These are phyloP conservation scores for Podila epicladia DNA, from an alignment of 192 early-diverging fungal species.

Conservation along the genomic window DNA sequence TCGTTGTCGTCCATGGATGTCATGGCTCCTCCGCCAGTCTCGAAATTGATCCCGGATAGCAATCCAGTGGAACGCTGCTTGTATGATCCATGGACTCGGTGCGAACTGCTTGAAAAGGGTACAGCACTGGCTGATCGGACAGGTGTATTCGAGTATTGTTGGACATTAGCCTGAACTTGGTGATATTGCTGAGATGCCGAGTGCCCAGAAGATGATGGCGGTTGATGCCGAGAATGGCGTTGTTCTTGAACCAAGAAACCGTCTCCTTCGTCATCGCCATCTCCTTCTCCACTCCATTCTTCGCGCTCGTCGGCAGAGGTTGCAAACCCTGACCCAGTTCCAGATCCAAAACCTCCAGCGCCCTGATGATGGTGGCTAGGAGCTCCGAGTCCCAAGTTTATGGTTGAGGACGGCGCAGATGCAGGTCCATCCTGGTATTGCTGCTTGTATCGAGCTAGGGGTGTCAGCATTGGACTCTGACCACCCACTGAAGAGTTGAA, in stretches of 20 bases:
- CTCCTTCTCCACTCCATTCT: slow-evolving; percentile 47
- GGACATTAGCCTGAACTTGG: slow-evolving; percentile 18
- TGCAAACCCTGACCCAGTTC: slow-evolving; percentile 19
- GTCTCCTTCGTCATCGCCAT: slow-evolving; percentile 43
- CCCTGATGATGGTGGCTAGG: neutral
- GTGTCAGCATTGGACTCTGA: slow-evolving; percentile 36
- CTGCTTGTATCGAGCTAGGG: slow-evolving; percentile 35
- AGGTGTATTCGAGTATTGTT: slow-evolving; percentile 26
- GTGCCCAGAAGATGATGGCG: neutral
- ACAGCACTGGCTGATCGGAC: slow-evolving; percentile 33
- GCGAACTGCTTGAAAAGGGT: slow-evolving; percentile 22
- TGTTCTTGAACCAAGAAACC: slow-evolving; percentile 17
- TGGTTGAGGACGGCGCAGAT: slow-evolving; percentile 29
- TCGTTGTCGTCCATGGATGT: slow-evolving; percentile 38
- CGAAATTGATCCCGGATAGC: slow-evolving; percentile 41
- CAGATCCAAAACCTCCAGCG: slow-evolving; percentile 12
- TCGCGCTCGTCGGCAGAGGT: slow-evolving; percentile 46
- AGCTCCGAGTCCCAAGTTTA: slow-evolving; percentile 14
- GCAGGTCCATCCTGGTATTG: slow-evolving; percentile 38
- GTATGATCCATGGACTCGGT: slow-evolving; percentile 11
- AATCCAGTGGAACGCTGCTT: slow-evolving; percentile 42
- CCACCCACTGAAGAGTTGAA: slow-evolving; percentile 14
- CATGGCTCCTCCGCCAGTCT: slow-evolving; percentile 39
- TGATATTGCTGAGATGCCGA: slow-evolving; percentile 6
- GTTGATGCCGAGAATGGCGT: slow-evolving; percentile 4